Conservation (phyloP, 1,284 basidiomycete genomes). For the Grifola frondosa region DNA sequence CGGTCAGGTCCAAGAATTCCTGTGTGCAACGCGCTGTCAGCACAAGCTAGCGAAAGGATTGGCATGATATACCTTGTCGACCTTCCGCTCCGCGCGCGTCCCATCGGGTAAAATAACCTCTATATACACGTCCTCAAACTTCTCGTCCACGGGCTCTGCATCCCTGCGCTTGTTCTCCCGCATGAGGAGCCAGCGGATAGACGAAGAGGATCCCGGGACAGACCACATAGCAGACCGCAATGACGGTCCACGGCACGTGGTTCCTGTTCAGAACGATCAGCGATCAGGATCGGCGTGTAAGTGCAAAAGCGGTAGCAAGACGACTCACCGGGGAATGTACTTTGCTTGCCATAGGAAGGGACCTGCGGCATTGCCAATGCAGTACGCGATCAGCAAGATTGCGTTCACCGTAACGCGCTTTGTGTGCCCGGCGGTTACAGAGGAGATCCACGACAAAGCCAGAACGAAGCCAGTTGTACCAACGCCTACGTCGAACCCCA, state of each 20-base stretch:
- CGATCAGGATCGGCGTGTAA: background rate
- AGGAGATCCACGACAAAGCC: constrained; percentile 66
- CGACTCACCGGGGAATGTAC: constrained; percentile 57
- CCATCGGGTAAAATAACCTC: constrained; percentile 52
- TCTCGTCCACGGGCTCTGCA: constrained; percentile 50
- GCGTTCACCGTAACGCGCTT: constrained; percentile 69
- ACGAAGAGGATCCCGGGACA: constrained; percentile 50
- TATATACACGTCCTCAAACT: constrained; percentile 66
- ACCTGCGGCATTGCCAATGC: constrained; percentile 65
- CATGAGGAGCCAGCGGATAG: constrained; percentile 54
- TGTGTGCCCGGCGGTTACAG: constrained; percentile 73
- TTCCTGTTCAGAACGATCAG: constrained; percentile 37
- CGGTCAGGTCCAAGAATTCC: constrained; percentile 34
- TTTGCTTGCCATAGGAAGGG: constrained; percentile 74
- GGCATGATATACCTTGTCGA: constrained; percentile 53
- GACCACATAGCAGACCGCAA: constrained; percentile 51
- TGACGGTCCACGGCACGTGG: constrained; percentile 65
- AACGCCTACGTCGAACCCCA: constrained; percentile 45
- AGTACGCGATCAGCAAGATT: constrained; percentile 70
- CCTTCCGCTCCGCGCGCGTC: constrained; percentile 48
- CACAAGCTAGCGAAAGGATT: background rate
- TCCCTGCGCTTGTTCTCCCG: constrained; percentile 68
- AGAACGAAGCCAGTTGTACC: constrained; percentile 70
- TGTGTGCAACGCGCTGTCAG: constrained; percentile 6
- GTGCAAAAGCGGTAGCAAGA: background rate